phyloP scores from a whole-genome alignment of 2,329 filamentous ascomycete genomes.

The Endoconidiophora laricicola region DNA sequence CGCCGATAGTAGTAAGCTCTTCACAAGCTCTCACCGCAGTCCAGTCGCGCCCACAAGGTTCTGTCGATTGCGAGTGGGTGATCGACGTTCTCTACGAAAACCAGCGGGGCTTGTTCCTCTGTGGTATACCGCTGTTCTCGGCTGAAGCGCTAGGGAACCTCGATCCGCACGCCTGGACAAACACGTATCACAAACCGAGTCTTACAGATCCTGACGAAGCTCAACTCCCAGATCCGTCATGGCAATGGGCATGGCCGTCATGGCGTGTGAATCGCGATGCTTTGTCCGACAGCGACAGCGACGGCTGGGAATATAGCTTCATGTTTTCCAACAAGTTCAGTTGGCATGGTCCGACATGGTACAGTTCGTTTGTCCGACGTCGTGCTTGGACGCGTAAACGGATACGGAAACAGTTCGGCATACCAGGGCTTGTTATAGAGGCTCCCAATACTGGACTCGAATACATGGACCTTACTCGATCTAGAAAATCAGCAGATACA shows the following conservation, averaged over 20 bases:
- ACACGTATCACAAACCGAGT: slow-evolving; percentile 41
- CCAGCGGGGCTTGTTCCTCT: slow-evolving; percentile 77
- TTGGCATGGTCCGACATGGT: slow-evolving; percentile 89
- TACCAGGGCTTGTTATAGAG: slow-evolving; percentile 16
- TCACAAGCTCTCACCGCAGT: background rate
- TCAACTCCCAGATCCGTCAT: slow-evolving; percentile 84
- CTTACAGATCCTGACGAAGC: slow-evolving; percentile 62
- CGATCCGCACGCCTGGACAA: slow-evolving; percentile 80
- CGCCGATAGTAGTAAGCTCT: background rate
- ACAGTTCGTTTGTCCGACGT: slow-evolving; percentile 83
- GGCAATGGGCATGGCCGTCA: slow-evolving; percentile 69
- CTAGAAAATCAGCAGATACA: background rate
- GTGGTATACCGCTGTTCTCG: slow-evolving; percentile 81
- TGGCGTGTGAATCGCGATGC: slow-evolving; percentile 56
- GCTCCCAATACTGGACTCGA: background rate
- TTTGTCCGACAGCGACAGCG: slow-evolving; percentile 53
- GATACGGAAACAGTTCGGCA: slow-evolving; percentile 38
- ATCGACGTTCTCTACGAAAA: slow-evolving; percentile 94
- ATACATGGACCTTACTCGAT: background rate
- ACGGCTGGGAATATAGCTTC: slow-evolving; percentile 94
- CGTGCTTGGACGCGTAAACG: slow-evolving; percentile 76
- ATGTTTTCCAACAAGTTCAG: slow-evolving; percentile 57
- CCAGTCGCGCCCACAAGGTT: background rate
- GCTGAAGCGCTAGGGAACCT: slow-evolving; percentile 67
- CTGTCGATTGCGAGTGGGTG: slow-evolving; percentile 31